Base-by-base conservation (phyloP, 352 stramenopile species). In the Globisporangium ultimum region DNA sequence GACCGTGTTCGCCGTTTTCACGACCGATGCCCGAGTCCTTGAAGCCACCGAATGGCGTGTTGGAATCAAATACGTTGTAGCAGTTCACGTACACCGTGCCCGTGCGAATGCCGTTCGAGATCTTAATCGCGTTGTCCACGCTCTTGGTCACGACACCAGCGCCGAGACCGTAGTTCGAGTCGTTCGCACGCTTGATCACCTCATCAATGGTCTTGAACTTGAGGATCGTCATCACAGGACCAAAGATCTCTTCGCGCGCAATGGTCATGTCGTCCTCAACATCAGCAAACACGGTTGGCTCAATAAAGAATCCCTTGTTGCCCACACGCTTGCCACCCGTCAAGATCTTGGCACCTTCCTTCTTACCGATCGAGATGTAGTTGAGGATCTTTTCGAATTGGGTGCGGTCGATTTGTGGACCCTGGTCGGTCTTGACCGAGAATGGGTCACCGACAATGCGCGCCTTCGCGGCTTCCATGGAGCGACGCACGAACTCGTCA, bases 1-100 rank as follows among this genome's bases (percentile, higher is more conserved):
- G 78, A 6, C 80, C 83, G 22, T 81, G 62, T 64, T 93, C 70
- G 21, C 87, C 87, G 22, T 84, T 76, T 64, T 96, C 85, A n/a
- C 88, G 82, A 34, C 87, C 88, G 40, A 93, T 71, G 34, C 87
- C 87, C 20, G 81, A 93, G 70, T 94, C 74, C 83, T 95, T 94
- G 69, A 84, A 93, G 24, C 88, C 88, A 18, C 87, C 88, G 55
- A 94, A 96, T n/a, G 84, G 79, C 50, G 95, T 89, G 57, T 85
- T 80, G 13, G 71, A 64, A 53, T 96, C 91, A 21, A 95, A 91
- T 24, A 96, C 65, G 53, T 97, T 77, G 74, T 98, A 98, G 70
- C 83, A 96, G 78, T 98, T 99, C 15, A 98, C 82, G 65, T 94
- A 97, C 43, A 98, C 88, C 14, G 97, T 97, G 22, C 95, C 95